These are phyloP conservation scores for Coffea humblotiana DNA, from an alignment of 305 asterid genomes.

Conservation along the genomic window DNA sequence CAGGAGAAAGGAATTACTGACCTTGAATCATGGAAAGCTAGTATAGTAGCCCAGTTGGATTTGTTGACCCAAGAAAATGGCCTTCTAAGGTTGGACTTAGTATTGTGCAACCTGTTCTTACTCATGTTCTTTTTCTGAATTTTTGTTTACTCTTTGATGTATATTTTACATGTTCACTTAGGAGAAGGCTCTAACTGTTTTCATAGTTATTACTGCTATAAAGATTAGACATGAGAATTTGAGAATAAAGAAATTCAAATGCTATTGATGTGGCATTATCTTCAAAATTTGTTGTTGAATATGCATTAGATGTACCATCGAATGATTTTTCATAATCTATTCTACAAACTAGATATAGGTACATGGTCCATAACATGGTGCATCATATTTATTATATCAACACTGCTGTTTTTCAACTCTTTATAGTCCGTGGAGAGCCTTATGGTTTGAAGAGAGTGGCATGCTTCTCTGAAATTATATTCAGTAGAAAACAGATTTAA, in stretches of 20 bases:
- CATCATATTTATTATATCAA: background rate
- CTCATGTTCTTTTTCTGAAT: background rate
- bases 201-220: background rate
- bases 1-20: conserved; percentile 71
- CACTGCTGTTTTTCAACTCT: background rate
- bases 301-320: background rate
- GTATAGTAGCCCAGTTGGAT: conserved; percentile 53
- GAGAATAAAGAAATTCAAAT: background rate
- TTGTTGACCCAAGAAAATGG: conserved; percentile 63
- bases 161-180: background rate
- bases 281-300: background rate
- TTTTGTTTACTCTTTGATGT: background rate
- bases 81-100: conserved; percentile 63
- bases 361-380: background rate
- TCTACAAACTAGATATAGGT: background rate
- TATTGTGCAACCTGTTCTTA: conserved; percentile 2
- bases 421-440: background rate
- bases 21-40: conserved; percentile 72
- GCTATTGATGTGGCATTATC: background rate
- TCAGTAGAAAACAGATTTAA: background rate
- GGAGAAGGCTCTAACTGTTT: background rate
- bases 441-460: background rate
- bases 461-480: background rate
- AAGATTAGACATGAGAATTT: background rate
- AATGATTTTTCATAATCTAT: background rate